phyloP scores from a whole-genome alignment of 2,329 filamentous ascomycete genomes.

The Cercospora canescens region DNA sequence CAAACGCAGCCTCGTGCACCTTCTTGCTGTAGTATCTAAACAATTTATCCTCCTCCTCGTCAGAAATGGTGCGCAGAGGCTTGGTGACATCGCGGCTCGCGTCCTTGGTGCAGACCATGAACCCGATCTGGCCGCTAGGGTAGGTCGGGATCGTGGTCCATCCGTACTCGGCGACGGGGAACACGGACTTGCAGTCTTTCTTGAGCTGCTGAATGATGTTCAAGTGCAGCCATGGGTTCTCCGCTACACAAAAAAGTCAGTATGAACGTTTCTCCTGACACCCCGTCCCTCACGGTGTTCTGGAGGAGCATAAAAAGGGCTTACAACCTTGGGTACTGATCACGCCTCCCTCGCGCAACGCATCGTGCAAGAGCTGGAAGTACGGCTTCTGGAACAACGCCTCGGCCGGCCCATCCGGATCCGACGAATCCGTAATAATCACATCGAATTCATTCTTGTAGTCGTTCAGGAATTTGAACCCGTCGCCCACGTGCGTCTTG shows the following conservation, averaged over 20 bases:
- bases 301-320: slow-evolving; percentile 57
- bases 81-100: slow-evolving; percentile 77
- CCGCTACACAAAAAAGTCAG: slow-evolving; percentile 60
- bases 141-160: slow-evolving; percentile 99
- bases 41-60: slow-evolving; percentile 87
- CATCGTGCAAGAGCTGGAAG: slow-evolving; percentile 89
- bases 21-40: slow-evolving; percentile 98
- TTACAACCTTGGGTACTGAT: slow-evolving; percentile 99
- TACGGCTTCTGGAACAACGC: slow-evolving; percentile 98
- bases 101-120: slow-evolving; percentile 99
- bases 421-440: slow-evolving; percentile 98
- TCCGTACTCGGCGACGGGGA: slow-evolving; percentile 96
- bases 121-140: slow-evolving; percentile 97
- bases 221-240: slow-evolving; percentile 99
- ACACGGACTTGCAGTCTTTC: slow-evolving; percentile 95
- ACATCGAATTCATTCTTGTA: slow-evolving; percentile 98
- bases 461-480: slow-evolving; percentile 97
- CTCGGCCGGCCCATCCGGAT: slow-evolving; percentile 96
- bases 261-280: slow-evolving; percentile 13
- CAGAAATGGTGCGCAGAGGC: slow-evolving; percentile 77
- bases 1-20: slow-evolving; percentile 91
- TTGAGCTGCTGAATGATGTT: slow-evolving; percentile 91
- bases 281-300: slow-evolving; percentile 45
- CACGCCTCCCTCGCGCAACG: slow-evolving; percentile 91
- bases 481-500: slow-evolving; percentile 90